These are phyloP conservation scores for Eustoma russellianum DNA, from an alignment of 257 asterid genomes.

Conservation along the genomic window DNA sequence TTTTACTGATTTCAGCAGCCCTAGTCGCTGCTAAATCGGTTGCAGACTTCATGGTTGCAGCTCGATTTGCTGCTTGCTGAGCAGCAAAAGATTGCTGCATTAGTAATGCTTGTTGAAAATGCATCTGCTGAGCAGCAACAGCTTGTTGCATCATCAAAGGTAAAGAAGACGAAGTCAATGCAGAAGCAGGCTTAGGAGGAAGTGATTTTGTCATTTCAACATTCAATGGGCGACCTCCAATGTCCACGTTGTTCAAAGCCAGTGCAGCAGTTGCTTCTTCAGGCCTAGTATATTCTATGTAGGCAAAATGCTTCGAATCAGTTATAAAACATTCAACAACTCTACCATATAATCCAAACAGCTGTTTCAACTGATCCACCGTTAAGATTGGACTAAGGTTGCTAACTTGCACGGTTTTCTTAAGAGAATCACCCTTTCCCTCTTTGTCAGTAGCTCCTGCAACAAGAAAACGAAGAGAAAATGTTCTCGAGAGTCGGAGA, in stretches of 20 bases:
- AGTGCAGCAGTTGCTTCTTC: conserved; percentile 90
- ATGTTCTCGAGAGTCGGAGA: conserved; percentile 7
- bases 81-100: conserved; percentile 87
- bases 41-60: conserved; percentile 94
- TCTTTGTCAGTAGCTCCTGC: conserved; percentile 47
- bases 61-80: conserved; percentile 93
- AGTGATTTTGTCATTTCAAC: conserved; percentile 98
- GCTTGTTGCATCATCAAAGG: conserved; percentile 94
- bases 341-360: conserved; percentile 78
- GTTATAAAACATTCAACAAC: conserved; percentile 77
- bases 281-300: conserved; percentile 78
- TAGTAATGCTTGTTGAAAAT: conserved; percentile 91
- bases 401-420: conserved; percentile 84
- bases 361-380: conserved; percentile 90
- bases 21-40: conserved; percentile 97
- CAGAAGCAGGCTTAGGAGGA: conserved; percentile 65
- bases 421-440: conserved; percentile 53
- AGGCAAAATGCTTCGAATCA: conserved; percentile 91
- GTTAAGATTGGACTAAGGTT: conserved; percentile 87
- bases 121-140: conserved; percentile 98
- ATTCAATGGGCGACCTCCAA: conserved; percentile 90
- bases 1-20: conserved; percentile 94
- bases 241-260: conserved; percentile 90
- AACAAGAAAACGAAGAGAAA: conserved; percentile 3
- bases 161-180: conserved; percentile 52